Base-by-base conservation (phyloP, 1,284 basidiomycete genomes). In the Prillingera fragicola region DNA sequence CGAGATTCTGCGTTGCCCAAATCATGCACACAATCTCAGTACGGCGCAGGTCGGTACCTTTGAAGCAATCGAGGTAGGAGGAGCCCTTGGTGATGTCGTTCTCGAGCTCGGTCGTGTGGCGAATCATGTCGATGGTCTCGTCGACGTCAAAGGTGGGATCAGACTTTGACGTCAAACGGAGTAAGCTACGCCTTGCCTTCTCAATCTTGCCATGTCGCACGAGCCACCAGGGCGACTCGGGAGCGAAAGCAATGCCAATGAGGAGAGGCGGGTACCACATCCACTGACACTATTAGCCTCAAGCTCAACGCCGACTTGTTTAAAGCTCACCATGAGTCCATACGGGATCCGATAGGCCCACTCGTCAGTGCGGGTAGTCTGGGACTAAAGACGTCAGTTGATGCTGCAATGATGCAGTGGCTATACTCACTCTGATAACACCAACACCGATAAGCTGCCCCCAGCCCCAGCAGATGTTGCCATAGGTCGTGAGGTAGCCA, bases 161-260 rank as follows among this genome's bases (percentile, higher is more conserved):
- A 21, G 56, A 36, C 26, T 57, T 52, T 3, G 52, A 55, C 2
- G 63, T 60, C 21, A 77, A 59, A 10, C 73, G 61, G 17, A 51
- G 44, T 8, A 76, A 50, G 5, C 62, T 54, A 33, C 59, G 54
- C 43, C 64, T 66, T n/a, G 74, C 76, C 5, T 76, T 74, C 24
- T 73, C 74, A 37, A 67, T 44, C 8, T 72, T 32, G 17, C 32
- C 38, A 8, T 45, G 21, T 1, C 44, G 37, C 9, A 47, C 39
- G 7, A 47, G 39, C 45, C 39, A 41, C 38, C 48, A 45, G 1
- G 45, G 38, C 36, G 45, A 52, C 28, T 49, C 54, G 18, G 55
- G 55, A 21, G 54, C 44, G 23, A 58, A 43, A 38, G 33, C 22
- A 32, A 49, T 43, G 42, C 72, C 71, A 61, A 50, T 36, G 19